Evolutionary conservation across 2,329 filamentous ascomycete genomes (phyloP).

Genomic region (Albifimbria verrucaria): DNA sequence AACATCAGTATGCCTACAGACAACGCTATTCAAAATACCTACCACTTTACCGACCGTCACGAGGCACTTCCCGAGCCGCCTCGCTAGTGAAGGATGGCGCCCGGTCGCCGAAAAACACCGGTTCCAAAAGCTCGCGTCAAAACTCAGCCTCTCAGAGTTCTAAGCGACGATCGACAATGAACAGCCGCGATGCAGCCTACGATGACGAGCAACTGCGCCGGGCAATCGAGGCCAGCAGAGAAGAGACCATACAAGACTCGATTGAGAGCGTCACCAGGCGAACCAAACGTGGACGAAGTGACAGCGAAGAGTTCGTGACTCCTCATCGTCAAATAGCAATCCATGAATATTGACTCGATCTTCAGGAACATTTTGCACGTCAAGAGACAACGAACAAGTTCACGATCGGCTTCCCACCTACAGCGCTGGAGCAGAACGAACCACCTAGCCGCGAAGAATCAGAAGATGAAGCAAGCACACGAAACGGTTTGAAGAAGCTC

Average conservation of each 20-base stretch:
- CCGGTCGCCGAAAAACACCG: conserved; percentile 51
- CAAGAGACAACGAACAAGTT: conserved; percentile 83
- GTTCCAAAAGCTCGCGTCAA: conserved; percentile 53
- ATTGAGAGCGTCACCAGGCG: conserved; percentile 57
- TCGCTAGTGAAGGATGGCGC: conserved; percentile 63
- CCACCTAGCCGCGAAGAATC: conserved; percentile 58
- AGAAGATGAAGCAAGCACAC: conserved; percentile 61
- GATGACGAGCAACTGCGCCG: conserved; percentile 87
- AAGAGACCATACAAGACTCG: conserved; percentile 57
- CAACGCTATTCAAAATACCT: conserved; percentile 66
- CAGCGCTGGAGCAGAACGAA: conserved; percentile 38
- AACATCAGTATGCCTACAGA: conserved; percentile 38
- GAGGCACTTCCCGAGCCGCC: conserved; percentile 56
- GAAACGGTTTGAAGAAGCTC: conserved; percentile 57
- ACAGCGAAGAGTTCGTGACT: conserved; percentile 83
- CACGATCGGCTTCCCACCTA: conserved; percentile 62
- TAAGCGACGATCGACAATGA: conserved; percentile 94
- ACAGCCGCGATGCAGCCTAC: conserved; percentile 90
- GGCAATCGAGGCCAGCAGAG: conserved; percentile 93
- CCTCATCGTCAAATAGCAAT: no score
- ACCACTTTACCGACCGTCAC: conserved; percentile 55
- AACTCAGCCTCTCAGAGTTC: conserved; percentile 53
- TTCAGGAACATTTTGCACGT: conserved; percentile 67
- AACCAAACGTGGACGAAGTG: conserved; percentile 80
- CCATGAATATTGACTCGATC: no score